Percentiles rank a stretch among this genome's conserved stretches.
phyloP scores from a whole-genome alignment of 2,329 filamentous ascomycete species.

The Penicillium olsonii region DNA sequence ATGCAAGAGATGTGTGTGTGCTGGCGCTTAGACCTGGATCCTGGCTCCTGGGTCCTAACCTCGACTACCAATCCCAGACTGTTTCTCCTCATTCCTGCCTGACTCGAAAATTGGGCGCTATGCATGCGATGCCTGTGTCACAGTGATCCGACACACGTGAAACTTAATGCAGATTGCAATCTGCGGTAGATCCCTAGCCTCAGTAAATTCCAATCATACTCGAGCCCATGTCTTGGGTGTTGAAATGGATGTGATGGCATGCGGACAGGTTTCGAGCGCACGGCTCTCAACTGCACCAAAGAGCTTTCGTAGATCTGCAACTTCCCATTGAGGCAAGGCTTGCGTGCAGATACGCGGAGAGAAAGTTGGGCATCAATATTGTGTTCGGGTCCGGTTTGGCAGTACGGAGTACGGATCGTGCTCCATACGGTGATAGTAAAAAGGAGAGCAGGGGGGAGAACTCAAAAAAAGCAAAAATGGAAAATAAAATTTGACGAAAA shows the following conservation, averaged over 20 bases:
- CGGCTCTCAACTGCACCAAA: background rate
- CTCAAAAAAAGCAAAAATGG: background rate
- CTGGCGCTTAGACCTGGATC: slow-evolving; percentile 14
- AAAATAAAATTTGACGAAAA: background rate
- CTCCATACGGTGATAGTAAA: background rate
- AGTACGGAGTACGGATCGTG: background rate
- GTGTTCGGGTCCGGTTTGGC: slow-evolving; percentile 1
- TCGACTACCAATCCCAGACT: slow-evolving; percentile 5
- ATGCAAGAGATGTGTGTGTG: slow-evolving; percentile 30
- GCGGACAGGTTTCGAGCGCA: background rate
- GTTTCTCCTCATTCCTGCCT: slow-evolving; percentile 9
- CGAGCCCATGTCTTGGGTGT: background rate
- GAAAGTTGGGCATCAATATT: slow-evolving; percentile 13
- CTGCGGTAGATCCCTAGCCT: background rate
- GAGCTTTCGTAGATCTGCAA: background rate
- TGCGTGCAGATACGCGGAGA: slow-evolving; percentile 5
- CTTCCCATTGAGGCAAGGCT: slow-evolving; percentile 6
- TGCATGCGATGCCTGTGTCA: slow-evolving; percentile 1
- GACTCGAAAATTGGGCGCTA: slow-evolving; percentile 11
- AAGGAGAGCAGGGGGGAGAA: background rate
- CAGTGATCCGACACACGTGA: background rate
- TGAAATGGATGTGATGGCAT: background rate
- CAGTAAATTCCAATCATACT: background rate
- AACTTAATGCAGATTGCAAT: background rate
- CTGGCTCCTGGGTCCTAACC: slow-evolving; percentile 1